These are phyloP conservation scores for Fusarium setosum DNA, from an alignment of 2,329 filamentous ascomycete genomes.

Conservation along the genomic window DNA sequence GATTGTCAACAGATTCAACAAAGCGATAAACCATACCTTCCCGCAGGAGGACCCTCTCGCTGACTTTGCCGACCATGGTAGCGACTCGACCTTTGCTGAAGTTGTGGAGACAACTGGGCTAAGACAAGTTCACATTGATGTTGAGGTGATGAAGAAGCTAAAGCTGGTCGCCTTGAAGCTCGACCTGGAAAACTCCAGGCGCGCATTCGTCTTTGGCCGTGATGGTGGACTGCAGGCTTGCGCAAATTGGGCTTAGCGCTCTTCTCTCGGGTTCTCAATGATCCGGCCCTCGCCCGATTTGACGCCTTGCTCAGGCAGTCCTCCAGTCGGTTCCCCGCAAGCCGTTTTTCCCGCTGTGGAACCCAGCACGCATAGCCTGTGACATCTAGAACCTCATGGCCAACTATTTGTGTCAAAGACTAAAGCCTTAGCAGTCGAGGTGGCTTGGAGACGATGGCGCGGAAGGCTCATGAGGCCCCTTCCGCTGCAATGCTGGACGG, in stretches of 20 bases:
- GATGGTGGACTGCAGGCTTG: conserved; percentile 25
- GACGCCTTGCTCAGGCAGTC: neutral
- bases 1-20: conserved; percentile 11
- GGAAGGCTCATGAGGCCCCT: neutral
- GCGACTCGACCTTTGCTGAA: conserved; percentile 24
- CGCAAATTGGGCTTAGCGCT: conserved; percentile 31
- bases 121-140: conserved; percentile 38
- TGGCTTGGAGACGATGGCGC: neutral
- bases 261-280: conserved; percentile 13
- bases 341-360: neutral
- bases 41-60: conserved; percentile 71
- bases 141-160: conserved; percentile 25
- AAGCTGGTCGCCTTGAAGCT: conserved; percentile 30
- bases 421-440: neutral
- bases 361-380: neutral
- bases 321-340: neutral
- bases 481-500: neutral
- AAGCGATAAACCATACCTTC: conserved; percentile 59
- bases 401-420: neutral
- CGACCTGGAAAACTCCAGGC: conserved; percentile 42
- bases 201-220: conserved; percentile 36
- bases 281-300: conserved; percentile 15
- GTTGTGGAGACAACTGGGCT: conserved; percentile 19
- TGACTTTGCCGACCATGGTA: conserved; percentile 73
- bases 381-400: neutral